Evolutionary conservation across 2,329 filamentous ascomycete species (phyloP), one percentile per base, ranked within the genome.

Genomic region (Anisogramma anomala): DNA sequence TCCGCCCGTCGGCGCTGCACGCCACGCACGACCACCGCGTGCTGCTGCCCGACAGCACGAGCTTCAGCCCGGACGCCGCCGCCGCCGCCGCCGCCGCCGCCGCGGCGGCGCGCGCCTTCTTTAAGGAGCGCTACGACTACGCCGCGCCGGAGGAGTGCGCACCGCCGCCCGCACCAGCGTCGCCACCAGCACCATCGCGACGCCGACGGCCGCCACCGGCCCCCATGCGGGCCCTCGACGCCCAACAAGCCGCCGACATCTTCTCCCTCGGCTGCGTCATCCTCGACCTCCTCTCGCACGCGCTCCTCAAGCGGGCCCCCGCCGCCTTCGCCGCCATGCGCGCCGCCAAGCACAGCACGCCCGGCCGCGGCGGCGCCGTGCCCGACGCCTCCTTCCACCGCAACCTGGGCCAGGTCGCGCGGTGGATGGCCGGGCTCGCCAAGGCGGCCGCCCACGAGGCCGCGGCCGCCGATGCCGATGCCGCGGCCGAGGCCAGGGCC

Each of bases 191-290:
- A n/a, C n/a, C n/a, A n/a, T n/a, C n/a, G n/a, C n/a, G n/a, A n/a
- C n/a, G n/a, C n/a, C n/a, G n/a, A n/a, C n/a, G n/a, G n/a, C n/a
- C n/a, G n/a, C n/a, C n/a, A n/a, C n/a, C n/a, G n/a, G n/a, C n/a
- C n/a, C n/a, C n/a, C n/a, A n/a, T 9, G 22, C 22, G 22, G 22
- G 22, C 22, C 50, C 68, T 68, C 45, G 4, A 27, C 7, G 6
- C 25, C 7, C 11, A 69, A 3, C 72, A 74, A 48, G 71, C 73
- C 46, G 74, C 78, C 33, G 83, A 87, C 54, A 65, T 87, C 15
- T 88, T 82, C 59, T 83, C 80, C 3, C 65, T 86, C 1, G 82
- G 76, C 8, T 83, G 81, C 55, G 69, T 86, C 38, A 82, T 82
- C 46, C 64, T 86, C 13, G 82, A 88, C 48, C 69, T 87, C 22